Evolutionary conservation across 129 eudicot genomes (phyloP).

Genomic region (sunflower (Helianthus annuus)): HanXRQr2.0-SUNRISE NC_035436.2:202394071-202394570

Average conservation of each 20-base stretch:
- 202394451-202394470: neutral
- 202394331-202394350: slow-evolving; percentile 65
- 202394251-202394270: slow-evolving; percentile 61
- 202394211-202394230: slow-evolving; percentile 44
- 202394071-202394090: slow-evolving; percentile 24
- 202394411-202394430: slow-evolving; percentile 31
- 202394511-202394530: slow-evolving; percentile 64
- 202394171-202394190: slow-evolving; percentile 53
- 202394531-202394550: slow-evolving; percentile 97
- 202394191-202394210: slow-evolving; percentile 45
- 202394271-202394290: slow-evolving; percentile 68
- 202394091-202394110: slow-evolving; percentile 11
- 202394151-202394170: slow-evolving; percentile 19
- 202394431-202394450: neutral
- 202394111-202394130: slow-evolving; percentile 26
- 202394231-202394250: neutral
- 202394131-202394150: slow-evolving; percentile 3
- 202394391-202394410: slow-evolving; percentile 92
- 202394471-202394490: neutral
- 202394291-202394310: slow-evolving; percentile 78
- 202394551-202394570: slow-evolving; percentile 87
- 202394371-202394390: slow-evolving; percentile 88
- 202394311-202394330: slow-evolving; percentile 78
- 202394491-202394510: neutral
- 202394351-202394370: slow-evolving; percentile 71